phyloP scores from a whole-genome alignment of 805 yeast genomes.

The Zygotorulaspora chibaensis region DNA sequence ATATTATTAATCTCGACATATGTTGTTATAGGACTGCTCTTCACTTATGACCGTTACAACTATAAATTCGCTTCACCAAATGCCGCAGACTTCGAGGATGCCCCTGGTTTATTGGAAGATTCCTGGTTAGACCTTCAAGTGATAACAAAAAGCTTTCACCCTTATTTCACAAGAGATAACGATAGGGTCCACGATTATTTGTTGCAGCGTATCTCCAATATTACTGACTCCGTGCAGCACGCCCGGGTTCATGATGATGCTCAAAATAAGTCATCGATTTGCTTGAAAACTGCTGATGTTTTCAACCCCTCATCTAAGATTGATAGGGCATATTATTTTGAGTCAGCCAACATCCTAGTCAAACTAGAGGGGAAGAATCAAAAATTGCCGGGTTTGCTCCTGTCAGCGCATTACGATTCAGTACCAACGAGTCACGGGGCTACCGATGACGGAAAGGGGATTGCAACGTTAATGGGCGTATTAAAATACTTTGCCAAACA shows the following conservation, averaged over 20 bases:
- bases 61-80: slow-evolving; percentile 20
- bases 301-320: slow-evolving; percentile 40
- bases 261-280: slow-evolving; percentile 37
- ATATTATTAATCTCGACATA: slow-evolving; percentile 49
- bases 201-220: slow-evolving; percentile 37
- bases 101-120: slow-evolving; percentile 31
- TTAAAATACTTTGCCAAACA: slow-evolving; percentile 44
- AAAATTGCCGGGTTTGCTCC: slow-evolving; percentile 57
- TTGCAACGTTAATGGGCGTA: slow-evolving; percentile 73
- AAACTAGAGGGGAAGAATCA: slow-evolving; percentile 62
- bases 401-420: slow-evolving; percentile 86
- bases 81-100: slow-evolving; percentile 38
- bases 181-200: slow-evolving; percentile 72
- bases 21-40: slow-evolving; percentile 38
- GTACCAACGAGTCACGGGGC: slow-evolving; percentile 86
- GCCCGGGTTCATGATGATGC: slow-evolving; percentile 39
- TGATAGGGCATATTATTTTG: slow-evolving; percentile 63
- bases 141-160: slow-evolving; percentile 65
- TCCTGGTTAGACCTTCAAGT: slow-evolving; percentile 72
- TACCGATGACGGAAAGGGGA: slow-evolving; percentile 90
- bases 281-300: slow-evolving; percentile 49
- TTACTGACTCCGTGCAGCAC: slow-evolving; percentile 29
- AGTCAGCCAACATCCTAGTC: slow-evolving; percentile 75
- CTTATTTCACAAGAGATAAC: slow-evolving; percentile 73
- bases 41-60: slow-evolving; percentile 24